These are phyloP conservation scores for Ophiostoma pallidulum DNA, from an alignment of 2,329 filamentous ascomycete species.

Conservation along the genomic window DNA sequence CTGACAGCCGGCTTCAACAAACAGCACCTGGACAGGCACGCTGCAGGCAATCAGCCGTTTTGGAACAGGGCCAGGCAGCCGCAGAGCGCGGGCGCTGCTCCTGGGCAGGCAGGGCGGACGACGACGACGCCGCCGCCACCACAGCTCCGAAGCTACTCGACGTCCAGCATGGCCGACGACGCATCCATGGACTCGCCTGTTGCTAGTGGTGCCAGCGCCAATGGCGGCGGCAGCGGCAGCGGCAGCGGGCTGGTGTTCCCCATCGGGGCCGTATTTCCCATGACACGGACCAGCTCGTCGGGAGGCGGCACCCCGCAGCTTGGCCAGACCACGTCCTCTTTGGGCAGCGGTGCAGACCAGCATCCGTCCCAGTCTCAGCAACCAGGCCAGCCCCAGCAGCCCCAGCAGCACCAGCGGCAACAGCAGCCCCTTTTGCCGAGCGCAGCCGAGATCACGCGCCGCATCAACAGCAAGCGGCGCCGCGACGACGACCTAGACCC, in stretches of 20 bases:
- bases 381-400: too few relatives aligned
- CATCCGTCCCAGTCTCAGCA: too few relatives aligned
- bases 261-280: conserved; percentile 20
- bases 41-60: conserved; percentile 58
- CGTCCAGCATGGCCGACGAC: conserved; percentile 42
- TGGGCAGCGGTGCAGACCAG: neutral
- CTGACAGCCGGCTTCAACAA: conserved; percentile 59
- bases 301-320: conserved; percentile 31
- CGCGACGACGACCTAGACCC: conserved; percentile 78
- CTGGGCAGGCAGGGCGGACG: neutral
- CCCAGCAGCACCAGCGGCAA: conserved; percentile 21
- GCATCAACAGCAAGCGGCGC: conserved; percentile 72
- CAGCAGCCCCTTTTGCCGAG: conserved; percentile 41
- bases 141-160: conserved; percentile 25
- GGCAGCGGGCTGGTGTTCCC: conserved; percentile 16
- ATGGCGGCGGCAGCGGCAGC: conserved; percentile 16
- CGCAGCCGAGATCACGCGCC: conserved; percentile 65
- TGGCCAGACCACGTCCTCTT: conserved; percentile 6
- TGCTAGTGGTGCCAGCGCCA: conserved; percentile 1
- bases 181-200: conserved; percentile 17
- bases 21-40: conserved; percentile 61
- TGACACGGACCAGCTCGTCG: conserved; percentile 25
- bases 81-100: conserved; percentile 31
- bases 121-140: conserved; percentile 33
- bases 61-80: conserved; percentile 51